These are phyloP conservation scores for Aspergillus pseudonomiae DNA, from an alignment of 2,329 filamentous ascomycete species.

Conservation along the genomic window DNA sequence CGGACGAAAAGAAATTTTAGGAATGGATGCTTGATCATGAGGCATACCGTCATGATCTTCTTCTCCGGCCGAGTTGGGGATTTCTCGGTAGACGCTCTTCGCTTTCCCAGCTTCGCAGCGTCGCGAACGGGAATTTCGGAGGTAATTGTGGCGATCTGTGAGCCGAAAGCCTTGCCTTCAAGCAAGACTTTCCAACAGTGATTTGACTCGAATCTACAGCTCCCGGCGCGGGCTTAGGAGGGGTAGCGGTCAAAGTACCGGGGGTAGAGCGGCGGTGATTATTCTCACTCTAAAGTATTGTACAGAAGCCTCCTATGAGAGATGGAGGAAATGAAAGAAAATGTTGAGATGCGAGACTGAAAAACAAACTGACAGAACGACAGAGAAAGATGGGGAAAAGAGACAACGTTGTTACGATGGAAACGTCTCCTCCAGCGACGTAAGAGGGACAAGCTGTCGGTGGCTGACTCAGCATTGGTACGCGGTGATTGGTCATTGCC, in stretches of 20 bases:
- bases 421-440: slow-evolving; percentile 17
- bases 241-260: slow-evolving; percentile 24
- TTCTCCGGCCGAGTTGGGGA: slow-evolving; percentile 53
- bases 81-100: slow-evolving; percentile 54
- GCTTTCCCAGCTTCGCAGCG: slow-evolving; percentile 55
- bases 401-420: slow-evolving; percentile 9
- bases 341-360: background rate
- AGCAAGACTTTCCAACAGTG: slow-evolving; percentile 47
- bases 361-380: slow-evolving; percentile 14
- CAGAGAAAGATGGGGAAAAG: slow-evolving; percentile 12
- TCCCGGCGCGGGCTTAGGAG: slow-evolving; percentile 29
- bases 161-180: slow-evolving; percentile 43
- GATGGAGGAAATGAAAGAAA: background rate
- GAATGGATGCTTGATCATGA: slow-evolving; percentile 1
- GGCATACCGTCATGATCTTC: slow-evolving; percentile 56
- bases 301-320: slow-evolving; percentile 1
- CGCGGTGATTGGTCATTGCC: slow-evolving; percentile 21
- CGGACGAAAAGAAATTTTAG: background rate
- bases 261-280: slow-evolving; percentile 9
- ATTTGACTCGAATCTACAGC: slow-evolving; percentile 24
- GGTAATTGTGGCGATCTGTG: slow-evolving; percentile 44
- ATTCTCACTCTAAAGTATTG: background rate
- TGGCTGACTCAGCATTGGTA: slow-evolving; percentile 15
- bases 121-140: slow-evolving; percentile 47
- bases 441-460: slow-evolving; percentile 23